These are phyloP conservation scores for Linderina pennispora DNA, from an alignment of 192 early-diverging fungal genomes.

Conservation along the genomic window DNA sequence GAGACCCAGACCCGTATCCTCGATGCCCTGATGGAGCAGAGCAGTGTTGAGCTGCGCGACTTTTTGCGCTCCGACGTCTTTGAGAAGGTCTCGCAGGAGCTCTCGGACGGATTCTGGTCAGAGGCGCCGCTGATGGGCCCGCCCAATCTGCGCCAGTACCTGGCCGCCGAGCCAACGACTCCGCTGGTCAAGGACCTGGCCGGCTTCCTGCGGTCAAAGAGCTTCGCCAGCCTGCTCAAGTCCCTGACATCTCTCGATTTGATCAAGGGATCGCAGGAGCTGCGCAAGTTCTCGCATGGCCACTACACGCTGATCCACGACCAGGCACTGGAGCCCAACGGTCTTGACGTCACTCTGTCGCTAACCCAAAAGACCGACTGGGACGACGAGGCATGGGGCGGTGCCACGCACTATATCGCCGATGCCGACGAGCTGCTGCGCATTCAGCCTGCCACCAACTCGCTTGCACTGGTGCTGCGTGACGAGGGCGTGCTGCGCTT, in stretches of 20 bases:
- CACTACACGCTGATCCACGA: conserved; percentile 60
- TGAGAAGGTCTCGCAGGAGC: background rate
- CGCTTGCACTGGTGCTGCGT: conserved; percentile 50
- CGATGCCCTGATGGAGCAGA: conserved; percentile 42
- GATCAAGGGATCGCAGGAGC: conserved; percentile 9
- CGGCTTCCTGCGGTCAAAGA: conserved; percentile 10
- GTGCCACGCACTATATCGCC: conserved; percentile 54
- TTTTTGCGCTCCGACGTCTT: conserved; percentile 17
- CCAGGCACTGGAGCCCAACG: conserved; percentile 47
- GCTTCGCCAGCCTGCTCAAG: conserved; percentile 20
- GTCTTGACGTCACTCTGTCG: conserved; percentile 48
- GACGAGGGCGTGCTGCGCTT: conserved; percentile 52
- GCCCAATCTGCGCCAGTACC: conserved; percentile 47
- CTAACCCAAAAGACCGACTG: conserved; percentile 1
- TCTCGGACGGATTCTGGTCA: conserved; percentile 15
- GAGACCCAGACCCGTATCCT: conserved; percentile 27
- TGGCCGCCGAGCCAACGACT: background rate
- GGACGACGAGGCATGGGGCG: conserved; percentile 52
- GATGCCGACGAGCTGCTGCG: conserved; percentile 47
- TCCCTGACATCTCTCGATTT: conserved; percentile 19
- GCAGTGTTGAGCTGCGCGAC: conserved; percentile 33
- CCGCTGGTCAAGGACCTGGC: background rate
- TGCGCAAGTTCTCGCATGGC: conserved; percentile 49
- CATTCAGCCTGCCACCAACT: conserved; percentile 49
- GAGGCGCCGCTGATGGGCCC: conserved; percentile 35